Conservation (phyloP, 805 yeast species). For the Huiozyma sinensis region DNA sequence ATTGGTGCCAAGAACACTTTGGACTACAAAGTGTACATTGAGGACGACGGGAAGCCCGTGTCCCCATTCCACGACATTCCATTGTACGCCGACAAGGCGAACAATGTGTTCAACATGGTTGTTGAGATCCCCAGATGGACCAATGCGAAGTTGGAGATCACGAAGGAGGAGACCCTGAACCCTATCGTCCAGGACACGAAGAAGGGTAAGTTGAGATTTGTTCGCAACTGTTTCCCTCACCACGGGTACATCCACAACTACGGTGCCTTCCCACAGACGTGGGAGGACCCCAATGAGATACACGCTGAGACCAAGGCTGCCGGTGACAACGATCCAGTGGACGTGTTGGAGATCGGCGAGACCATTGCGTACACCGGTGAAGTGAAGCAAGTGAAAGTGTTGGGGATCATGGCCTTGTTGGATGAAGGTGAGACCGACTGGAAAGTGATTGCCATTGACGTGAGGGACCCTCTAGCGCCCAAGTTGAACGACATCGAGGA, state of each 20-base stretch:
- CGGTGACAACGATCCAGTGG: slow-evolving; percentile 83
- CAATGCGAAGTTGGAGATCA: slow-evolving; percentile 92
- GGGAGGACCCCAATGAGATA: slow-evolving; percentile 62
- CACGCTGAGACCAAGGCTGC: slow-evolving; percentile 58
- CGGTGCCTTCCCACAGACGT: slow-evolving; percentile 95
- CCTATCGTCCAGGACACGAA: slow-evolving; percentile 96
- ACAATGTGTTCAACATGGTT: slow-evolving; percentile 77
- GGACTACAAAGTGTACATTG: slow-evolving; percentile 85
- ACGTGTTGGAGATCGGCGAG: slow-evolving; percentile 75
- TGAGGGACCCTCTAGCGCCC: slow-evolving; percentile 79
- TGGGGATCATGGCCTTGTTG: slow-evolving; percentile 89
- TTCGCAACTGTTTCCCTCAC: slow-evolving; percentile 96
- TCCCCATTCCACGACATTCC: slow-evolving; percentile 95
- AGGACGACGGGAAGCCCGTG: slow-evolving; percentile 86
- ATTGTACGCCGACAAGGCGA: slow-evolving; percentile 86
- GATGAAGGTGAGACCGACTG: slow-evolving; percentile 90
- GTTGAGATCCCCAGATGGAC: slow-evolving; percentile 99
- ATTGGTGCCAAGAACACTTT: slow-evolving; percentile 92
- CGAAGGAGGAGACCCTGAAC: slow-evolving; percentile 72
- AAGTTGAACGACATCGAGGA: slow-evolving; percentile 86
- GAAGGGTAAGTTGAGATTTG: slow-evolving; percentile 92
- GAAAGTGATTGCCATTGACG: slow-evolving; percentile 84
- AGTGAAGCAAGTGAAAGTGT: slow-evolving; percentile 78
- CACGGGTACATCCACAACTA: slow-evolving; percentile 98
- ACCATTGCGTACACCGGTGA: slow-evolving; percentile 55